These are phyloP conservation scores for Draba incana DNA, from an alignment of 345 rosid genomes.

Conservation along the genomic window DNA sequence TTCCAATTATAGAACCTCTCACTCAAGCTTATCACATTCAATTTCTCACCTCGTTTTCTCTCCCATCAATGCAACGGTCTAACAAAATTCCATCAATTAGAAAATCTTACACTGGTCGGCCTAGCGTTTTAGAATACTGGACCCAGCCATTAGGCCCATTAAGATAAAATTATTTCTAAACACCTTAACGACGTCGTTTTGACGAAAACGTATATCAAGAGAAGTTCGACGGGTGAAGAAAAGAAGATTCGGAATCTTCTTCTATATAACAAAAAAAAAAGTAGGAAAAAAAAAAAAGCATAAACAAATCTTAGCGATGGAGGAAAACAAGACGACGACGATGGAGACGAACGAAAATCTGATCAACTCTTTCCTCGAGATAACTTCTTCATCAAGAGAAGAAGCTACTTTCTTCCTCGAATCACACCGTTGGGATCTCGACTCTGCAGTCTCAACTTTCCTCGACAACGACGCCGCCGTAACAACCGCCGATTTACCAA, in stretches of 20 bases:
- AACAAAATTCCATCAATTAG: no score
- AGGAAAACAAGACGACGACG: constrained; percentile 33
- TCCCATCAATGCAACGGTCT: constrained; percentile 74
- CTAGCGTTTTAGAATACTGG: no score
- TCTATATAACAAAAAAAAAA: not conserved
- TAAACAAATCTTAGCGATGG: constrained; percentile 16
- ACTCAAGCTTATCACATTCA: constrained; percentile 66
- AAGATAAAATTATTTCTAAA: not conserved
- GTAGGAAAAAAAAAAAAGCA: not conserved
- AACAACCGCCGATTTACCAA: constrained; percentile 12
- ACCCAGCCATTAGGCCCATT: no score
- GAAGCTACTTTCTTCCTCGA: constrained; percentile 91
- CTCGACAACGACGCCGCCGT: constrained; percentile 54
- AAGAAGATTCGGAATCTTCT: not conserved
- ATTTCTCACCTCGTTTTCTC: constrained; percentile 77
- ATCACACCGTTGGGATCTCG: constrained; percentile 86
- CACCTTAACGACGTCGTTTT: not conserved
- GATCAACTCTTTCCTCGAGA: constrained; percentile 75
- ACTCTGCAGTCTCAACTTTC: constrained; percentile 91
- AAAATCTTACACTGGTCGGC: no score
- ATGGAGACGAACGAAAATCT: constrained; percentile 39
- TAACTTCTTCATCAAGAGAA: constrained; percentile 77
- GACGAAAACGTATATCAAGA: not conserved
- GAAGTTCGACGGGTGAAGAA: not conserved
- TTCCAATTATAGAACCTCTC: constrained; percentile 69